Evolutionary conservation across 371 early-diverging fungal species (phyloP), one percentile per base, ranked within the genome.

Genomic region (Rhizopus sp.): DNA sequence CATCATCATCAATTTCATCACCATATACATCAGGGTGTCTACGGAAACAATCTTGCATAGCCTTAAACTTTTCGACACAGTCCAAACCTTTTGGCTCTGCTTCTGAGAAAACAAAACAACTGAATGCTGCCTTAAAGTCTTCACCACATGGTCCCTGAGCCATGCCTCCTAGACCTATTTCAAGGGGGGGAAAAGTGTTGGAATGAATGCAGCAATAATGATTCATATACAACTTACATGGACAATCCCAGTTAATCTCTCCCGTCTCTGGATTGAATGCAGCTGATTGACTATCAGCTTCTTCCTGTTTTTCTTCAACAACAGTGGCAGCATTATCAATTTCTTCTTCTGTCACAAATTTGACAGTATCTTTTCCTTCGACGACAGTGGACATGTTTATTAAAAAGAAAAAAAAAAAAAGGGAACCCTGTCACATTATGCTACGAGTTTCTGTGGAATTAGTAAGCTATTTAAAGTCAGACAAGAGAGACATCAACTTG

Each of bases 231-330:
- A 39, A 66, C 75, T 71, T 73, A 78, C 98, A 97, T n/a, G 97
- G 97, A 67, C 95, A 95, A 77, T 97, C 98, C 97, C 98, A 98
- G 84, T 97, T 96, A 75, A 98, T 97, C 82, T 98, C 97, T 57
- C 96, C 97, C 4, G 94, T 93, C 60, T 84, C 88, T 29, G 85
- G 85, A 67, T 88, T 75, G 53, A 78, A 81, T 13, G 85, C 86
- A 34, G 81, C 78, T 12, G 78, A 55, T 46, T 71, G 73, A 38
- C 69, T 74, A 15, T 73, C 55, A 4, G 65, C 50, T 45, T 60
- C 65, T 34, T 61, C 50, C 7, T 47, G 51, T 49, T 47, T 47
- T 32, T 60, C 59, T 15, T 53, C 53, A 44, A 64, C 68, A 45
- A 63, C 67, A 31, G 40, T 34, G 12, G 64, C 60, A 33, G 70